Conservation (phyloP, 1,139 yeast genomes). For the Yamadazyma conglobata region DNA sequence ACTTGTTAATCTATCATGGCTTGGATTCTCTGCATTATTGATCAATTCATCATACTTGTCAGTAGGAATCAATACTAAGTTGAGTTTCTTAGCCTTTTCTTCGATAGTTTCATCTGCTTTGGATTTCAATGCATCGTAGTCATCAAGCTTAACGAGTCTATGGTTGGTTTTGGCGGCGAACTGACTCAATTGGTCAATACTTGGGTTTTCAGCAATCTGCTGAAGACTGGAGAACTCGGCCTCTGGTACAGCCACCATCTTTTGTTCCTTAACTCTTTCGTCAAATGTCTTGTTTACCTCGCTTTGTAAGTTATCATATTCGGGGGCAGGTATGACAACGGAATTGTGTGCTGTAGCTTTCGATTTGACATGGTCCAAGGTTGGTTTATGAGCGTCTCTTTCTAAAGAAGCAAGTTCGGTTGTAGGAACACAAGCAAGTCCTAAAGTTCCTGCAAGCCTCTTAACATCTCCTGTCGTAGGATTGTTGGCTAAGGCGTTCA, state of each 20-base stretch:
- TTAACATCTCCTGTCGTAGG: conserved; percentile 16
- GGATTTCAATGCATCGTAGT: conserved; percentile 10
- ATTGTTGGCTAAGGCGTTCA: conserved; percentile 6
- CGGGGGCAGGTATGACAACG: conserved; percentile 16
- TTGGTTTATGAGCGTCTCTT: conserved; percentile 8
- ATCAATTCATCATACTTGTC: conserved; percentile 20
- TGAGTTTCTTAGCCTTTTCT: conserved; percentile 14
- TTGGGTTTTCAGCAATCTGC: conserved; percentile 14
- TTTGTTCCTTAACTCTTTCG: conserved; percentile 11
- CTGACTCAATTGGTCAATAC: conserved; percentile 12
- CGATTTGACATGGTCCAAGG: conserved; percentile 17
- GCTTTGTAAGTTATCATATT: conserved; percentile 9
- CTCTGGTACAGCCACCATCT: conserved; percentile 6
- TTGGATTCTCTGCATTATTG: conserved; percentile 14
- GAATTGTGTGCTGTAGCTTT: conserved; percentile 20
- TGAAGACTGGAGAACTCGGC: conserved; percentile 4
- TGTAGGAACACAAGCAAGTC: conserved; percentile 15
- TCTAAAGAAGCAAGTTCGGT: conserved; percentile 13
- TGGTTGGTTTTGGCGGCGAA: conserved; percentile 14
- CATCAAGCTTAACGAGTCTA: conserved; percentile 6
- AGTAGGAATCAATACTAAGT: conserved; percentile 12
- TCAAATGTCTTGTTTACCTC: conserved; percentile 9
- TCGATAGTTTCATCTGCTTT: conserved; percentile 16
- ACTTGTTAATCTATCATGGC: conserved; percentile 17
- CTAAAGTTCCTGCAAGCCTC: conserved; percentile 11